Evolutionary conservation across 129 eudicot genomes (phyloP), one percentile per base, ranked within the genome.

Genomic region (Flaveria linearis): DNA sequence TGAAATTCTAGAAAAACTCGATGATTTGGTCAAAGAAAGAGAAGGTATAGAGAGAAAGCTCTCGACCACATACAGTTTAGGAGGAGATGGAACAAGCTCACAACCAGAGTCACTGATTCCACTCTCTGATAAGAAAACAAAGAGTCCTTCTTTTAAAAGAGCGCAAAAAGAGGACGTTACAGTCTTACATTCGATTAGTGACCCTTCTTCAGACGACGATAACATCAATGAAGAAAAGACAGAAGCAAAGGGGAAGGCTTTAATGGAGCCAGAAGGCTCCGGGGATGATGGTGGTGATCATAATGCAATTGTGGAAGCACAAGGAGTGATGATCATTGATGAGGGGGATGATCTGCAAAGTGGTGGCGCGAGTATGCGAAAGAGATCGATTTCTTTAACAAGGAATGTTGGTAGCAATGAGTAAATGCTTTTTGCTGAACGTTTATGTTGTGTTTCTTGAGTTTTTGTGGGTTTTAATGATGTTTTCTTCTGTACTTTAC

Each of bases 31-130:
- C 45, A 86, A 68, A 74, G 89, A 80, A 82, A 86, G 88, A 58
- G 96, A 86, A 76, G 82, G 80, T 57, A 45, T 94, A 55, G 83
- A 83, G 72, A 84, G 92, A 76, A 94, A 91, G 81, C 97, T 94
- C 63, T 87, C 90, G 9, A 91, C 96, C 7, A 85, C 89, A 7
- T 94, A 94, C 71, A 91, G 98, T 83, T 76, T 94, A 39, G 96
- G 96, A 69, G 80, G 86, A 60, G 98, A 94, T 65, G 80, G 76
- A 62, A 67, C 76, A 78, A 82, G 64, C 65, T 55, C 78, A 3
- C 63, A 68, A 18, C 49, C 91, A 76, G 85, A 76, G 43, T 83
- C 92, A 12, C 78, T 89, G 3, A 90, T 94, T 23, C 97, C 98
- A 15, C 45, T 91, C 71, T 84, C 74, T 26, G 84, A 87, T 76